Conservation (phyloP, 169 alveolate species). For the Besnoitia besnoiti region DNA sequence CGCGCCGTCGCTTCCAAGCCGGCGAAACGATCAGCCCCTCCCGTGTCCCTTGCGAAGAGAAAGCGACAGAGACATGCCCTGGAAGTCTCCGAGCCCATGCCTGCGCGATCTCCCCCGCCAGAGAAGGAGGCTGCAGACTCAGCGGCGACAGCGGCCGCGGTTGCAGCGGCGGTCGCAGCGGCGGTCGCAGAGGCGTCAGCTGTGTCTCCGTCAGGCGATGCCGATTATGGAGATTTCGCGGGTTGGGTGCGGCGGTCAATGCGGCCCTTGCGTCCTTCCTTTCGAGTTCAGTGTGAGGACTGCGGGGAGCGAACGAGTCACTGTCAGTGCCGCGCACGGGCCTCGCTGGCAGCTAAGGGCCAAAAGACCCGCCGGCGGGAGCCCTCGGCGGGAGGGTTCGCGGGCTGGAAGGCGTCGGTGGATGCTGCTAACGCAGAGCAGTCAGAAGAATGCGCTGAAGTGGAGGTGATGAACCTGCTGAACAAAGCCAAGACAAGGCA, state of each 20-base stretch:
- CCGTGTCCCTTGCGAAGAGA: not conserved
- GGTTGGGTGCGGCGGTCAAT: not conserved
- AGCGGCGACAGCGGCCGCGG: not conserved
- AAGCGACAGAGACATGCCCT: not conserved
- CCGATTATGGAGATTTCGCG: not conserved
- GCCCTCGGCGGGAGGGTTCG: too few relatives aligned
- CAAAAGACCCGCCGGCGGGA: not conserved
- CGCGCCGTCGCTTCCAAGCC: not conserved
- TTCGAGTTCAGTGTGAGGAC: not conserved
- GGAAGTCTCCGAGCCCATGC: not conserved
- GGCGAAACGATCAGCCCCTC: not conserved
- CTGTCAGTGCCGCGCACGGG: not conserved
- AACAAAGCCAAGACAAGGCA: too few relatives aligned
- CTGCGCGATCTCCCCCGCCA: not conserved
- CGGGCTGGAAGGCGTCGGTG: too few relatives aligned
- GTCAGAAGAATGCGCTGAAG: too few relatives aligned
- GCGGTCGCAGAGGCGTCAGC: not conserved
- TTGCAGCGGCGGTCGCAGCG: slow-evolving; percentile 8
- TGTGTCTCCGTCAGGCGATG: not conserved
- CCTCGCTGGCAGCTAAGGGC: not conserved
- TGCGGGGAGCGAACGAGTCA: not conserved
- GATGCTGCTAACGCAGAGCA: too few relatives aligned
- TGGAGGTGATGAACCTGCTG: too few relatives aligned
- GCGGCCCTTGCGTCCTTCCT: not conserved
- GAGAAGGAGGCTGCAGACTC: not conserved